These are phyloP conservation scores for Nitzschia inconspicua DNA, from an alignment of 108 stramenopile genomes.

Conservation along the genomic window DNA sequence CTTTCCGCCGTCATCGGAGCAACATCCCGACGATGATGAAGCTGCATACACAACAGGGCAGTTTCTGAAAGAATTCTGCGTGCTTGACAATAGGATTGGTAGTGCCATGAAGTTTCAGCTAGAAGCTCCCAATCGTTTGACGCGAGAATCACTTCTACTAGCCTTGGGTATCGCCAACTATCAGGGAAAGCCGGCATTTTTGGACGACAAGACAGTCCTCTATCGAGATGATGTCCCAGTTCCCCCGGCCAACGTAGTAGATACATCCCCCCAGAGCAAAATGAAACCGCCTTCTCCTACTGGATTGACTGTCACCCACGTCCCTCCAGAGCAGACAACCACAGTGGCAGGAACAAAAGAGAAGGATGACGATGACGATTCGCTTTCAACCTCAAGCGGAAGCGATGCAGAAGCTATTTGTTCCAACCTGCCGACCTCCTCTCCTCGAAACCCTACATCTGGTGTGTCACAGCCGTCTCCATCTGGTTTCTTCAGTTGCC, in stretches of 20 bases:
- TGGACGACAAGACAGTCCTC: slow-evolving; percentile 37
- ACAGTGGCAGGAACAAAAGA: no score
- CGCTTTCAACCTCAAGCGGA: no score
- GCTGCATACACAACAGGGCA: neutral
- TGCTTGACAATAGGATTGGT: slow-evolving; percentile 2
- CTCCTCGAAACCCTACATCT: no score
- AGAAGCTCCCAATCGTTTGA: slow-evolving; percentile 56
- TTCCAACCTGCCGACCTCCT: no score
- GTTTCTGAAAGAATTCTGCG: slow-evolving; percentile 4
- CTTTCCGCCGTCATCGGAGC: neutral
- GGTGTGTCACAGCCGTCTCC: no score
- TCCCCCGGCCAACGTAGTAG: neutral
- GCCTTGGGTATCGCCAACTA: slow-evolving; percentile 68
- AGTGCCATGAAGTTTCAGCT: slow-evolving; percentile 32
- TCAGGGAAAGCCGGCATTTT: slow-evolving; percentile 36
- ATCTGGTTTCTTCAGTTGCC: no score
- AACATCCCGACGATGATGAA: neutral
- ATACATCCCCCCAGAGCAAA: no score
- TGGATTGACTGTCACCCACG: no score
- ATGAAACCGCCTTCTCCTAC: no score
- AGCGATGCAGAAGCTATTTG: no score
- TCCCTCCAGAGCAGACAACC: no score
- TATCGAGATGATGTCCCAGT: no score
- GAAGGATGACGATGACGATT: slow-evolving; percentile 12
- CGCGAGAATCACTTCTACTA: slow-evolving; percentile 67